These are phyloP conservation scores for Hypoxylon fuscum DNA, from an alignment of 495 filamentous ascomycete genomes.

Conservation along the genomic window DNA sequence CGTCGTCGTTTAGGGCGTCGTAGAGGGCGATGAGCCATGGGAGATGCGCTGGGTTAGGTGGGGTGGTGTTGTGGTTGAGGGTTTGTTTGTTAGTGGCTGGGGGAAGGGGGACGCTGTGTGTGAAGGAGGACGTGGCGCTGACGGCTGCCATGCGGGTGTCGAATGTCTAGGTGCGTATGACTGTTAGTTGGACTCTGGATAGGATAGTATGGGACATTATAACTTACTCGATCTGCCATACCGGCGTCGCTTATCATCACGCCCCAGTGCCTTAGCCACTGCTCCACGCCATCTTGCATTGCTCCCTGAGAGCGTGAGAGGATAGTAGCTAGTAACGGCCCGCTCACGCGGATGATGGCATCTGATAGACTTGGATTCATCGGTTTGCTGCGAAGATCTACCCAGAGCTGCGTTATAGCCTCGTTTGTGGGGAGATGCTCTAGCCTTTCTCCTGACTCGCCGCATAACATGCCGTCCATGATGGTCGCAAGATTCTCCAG, in stretches of 20 bases:
- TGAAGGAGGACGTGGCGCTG: slow-evolving; percentile 47
- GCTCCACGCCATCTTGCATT: slow-evolving; percentile 22
- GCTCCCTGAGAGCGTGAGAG: slow-evolving; percentile 11
- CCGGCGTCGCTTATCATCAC: slow-evolving; percentile 53
- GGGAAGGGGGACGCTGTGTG: slow-evolving; percentile 35
- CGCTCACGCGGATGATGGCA: slow-evolving; percentile 56
- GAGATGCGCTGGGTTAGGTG: slow-evolving; percentile 30
- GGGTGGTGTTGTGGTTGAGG: too few relatives aligned
- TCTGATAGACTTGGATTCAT: slow-evolving; percentile 55
- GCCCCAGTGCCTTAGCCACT: slow-evolving; percentile 51
- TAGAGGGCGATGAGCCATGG: slow-evolving; percentile 61
- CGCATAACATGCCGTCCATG: slow-evolving; percentile 41
- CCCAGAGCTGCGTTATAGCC: slow-evolving; percentile 42
- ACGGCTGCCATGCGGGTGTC: slow-evolving; percentile 70
- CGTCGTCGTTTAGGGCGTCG: slow-evolving; percentile 80
- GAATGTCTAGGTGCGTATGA: slow-evolving; percentile 61
- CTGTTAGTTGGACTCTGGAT: slow-evolving; percentile 5
- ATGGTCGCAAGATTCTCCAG: slow-evolving; percentile 48
- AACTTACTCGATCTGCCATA: slow-evolving; percentile 55
- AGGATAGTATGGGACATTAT: neutral
- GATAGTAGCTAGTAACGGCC: slow-evolving; percentile 50
- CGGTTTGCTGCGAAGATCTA: slow-evolving; percentile 40
- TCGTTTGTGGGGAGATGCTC: slow-evolving; percentile 35
- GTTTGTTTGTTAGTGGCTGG: slow-evolving; percentile 17
- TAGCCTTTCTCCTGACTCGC: neutral